Percentiles rank a stretch among this genome's conserved stretches.
phyloP scores from a whole-genome alignment of 345 rosid genomes.

The Aquilaria yunnanensis region DNA sequence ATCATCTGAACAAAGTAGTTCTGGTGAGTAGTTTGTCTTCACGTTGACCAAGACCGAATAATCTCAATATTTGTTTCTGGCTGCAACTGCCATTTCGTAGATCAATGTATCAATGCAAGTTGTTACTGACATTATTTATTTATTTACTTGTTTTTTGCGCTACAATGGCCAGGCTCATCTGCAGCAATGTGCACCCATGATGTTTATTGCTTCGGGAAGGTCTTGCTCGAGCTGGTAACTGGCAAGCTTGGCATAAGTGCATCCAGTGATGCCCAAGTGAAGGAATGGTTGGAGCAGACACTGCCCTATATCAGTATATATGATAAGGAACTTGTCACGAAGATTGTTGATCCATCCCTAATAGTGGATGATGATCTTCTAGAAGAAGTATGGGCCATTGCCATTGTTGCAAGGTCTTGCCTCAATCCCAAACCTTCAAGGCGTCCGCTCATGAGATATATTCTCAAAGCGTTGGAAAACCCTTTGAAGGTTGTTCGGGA shows the following conservation, averaged over 20 bases:
- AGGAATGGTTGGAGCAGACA: slow-evolving; percentile 70
- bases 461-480: slow-evolving; percentile 89
- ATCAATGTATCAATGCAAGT: neutral
- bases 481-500: slow-evolving; percentile 89
- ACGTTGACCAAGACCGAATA: neutral
- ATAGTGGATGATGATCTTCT: slow-evolving; percentile 87
- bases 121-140: slow-evolving; percentile 12
- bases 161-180: slow-evolving; percentile 39
- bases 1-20: slow-evolving; percentile 64
- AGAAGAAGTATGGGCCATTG: slow-evolving; percentile 99
- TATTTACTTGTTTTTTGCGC: neutral
- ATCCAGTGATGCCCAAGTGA: slow-evolving; percentile 45
- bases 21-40: slow-evolving; percentile 41
- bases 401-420: slow-evolving; percentile 91
- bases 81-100: neutral
- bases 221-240: slow-evolving; percentile 87
- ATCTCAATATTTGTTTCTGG: neutral
- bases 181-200: slow-evolving; percentile 73
- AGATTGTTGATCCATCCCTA: slow-evolving; percentile 83
- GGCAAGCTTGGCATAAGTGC: slow-evolving; percentile 88
- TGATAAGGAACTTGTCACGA: slow-evolving; percentile 86
- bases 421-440: slow-evolving; percentile 86
- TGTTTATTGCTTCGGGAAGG: slow-evolving; percentile 94
- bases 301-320: slow-evolving; percentile 72
- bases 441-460: slow-evolving; percentile 91